These are phyloP conservation scores for Annulohypoxylon bovei DNA, from an alignment of 495 filamentous ascomycete genomes.

Conservation along the genomic window DNA sequence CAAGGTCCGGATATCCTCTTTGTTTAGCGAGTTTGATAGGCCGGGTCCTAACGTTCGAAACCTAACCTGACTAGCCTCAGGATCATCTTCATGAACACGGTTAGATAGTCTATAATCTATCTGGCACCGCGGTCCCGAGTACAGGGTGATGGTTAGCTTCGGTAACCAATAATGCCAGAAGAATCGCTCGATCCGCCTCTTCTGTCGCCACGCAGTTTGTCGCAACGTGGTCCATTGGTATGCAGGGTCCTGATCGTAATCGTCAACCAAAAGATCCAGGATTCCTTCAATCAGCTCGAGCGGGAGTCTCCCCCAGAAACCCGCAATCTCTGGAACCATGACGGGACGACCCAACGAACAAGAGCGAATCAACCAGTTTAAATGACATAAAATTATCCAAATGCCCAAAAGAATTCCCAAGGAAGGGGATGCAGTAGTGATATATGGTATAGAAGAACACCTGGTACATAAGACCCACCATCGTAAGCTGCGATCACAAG, in stretches of 20 bases:
- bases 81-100: not conserved
- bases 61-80: slow-evolving; percentile 14
- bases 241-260: slow-evolving; percentile 35
- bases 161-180: slow-evolving; percentile 32
- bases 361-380: slow-evolving; percentile 9
- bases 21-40: slow-evolving; percentile 12
- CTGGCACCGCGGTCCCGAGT: slow-evolving; percentile 36
- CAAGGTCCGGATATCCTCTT: slow-evolving; percentile 20
- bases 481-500: slow-evolving; percentile 10
- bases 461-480: slow-evolving; percentile 3
- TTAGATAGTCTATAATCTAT: slow-evolving; percentile 31
- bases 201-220: slow-evolving; percentile 23
- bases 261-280: slow-evolving; percentile 35
- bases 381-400: slow-evolving; percentile 4
- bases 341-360: slow-evolving; percentile 7
- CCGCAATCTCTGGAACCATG: slow-evolving; percentile 22
- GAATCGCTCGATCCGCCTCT: slow-evolving; percentile 35
- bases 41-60: slow-evolving; percentile 19
- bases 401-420: not conserved
- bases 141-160: slow-evolving; percentile 35
- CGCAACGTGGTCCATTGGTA: slow-evolving; percentile 39
- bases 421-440: slow-evolving; percentile 10
- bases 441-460: slow-evolving; percentile 23
- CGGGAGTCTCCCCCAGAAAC: slow-evolving; percentile 32
- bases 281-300: slow-evolving; percentile 37